A percentile compares a stretch with the other conserved stretches of the same genome.
Evolutionary conservation across 2,329 filamentous ascomycete genomes (phyloP).

Genomic region (Dothideomycetes sp.): DNA sequence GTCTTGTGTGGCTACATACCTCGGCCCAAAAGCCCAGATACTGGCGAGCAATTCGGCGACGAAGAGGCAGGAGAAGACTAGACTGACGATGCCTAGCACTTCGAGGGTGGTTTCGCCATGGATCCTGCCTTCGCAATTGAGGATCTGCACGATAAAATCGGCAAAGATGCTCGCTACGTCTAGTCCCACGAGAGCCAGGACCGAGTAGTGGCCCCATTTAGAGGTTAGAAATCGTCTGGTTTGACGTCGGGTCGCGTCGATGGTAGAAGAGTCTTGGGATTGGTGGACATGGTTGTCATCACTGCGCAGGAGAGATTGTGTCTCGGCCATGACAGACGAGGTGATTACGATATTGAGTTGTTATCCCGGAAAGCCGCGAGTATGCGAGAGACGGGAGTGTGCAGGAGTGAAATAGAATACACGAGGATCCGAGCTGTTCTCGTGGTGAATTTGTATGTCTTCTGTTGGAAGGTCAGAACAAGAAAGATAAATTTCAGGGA

Average conservation of each 20-base stretch:
- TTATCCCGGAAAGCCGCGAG: no score
- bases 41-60: constrained; percentile 49
- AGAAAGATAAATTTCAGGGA: no score
- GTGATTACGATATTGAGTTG: no score
- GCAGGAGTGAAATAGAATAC: no score
- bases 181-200: constrained; percentile 37
- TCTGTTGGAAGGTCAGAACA: no score
- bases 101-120: constrained; percentile 23
- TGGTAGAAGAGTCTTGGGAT: neutral
- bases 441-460: no score
- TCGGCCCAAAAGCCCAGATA: constrained; percentile 50
- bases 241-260: constrained; percentile 11
- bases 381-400: no score
- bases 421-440: no score
- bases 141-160: constrained; percentile 39
- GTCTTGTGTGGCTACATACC: constrained; percentile 28
- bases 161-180: constrained; percentile 43
- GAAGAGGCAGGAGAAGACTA: constrained; percentile 54
- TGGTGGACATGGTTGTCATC: constrained; percentile 5
- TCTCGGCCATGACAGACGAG: constrained; percentile 4
- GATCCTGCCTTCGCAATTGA: constrained; percentile 33
- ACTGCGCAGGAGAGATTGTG: constrained; percentile 10
- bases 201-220: constrained; percentile 37
- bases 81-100: constrained; percentile 39
- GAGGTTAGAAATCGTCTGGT: constrained; percentile 31